These are phyloP conservation scores for Microsporum audouinii DNA, from an alignment of 2,329 filamentous ascomycete genomes.

Conservation along the genomic window DNA sequence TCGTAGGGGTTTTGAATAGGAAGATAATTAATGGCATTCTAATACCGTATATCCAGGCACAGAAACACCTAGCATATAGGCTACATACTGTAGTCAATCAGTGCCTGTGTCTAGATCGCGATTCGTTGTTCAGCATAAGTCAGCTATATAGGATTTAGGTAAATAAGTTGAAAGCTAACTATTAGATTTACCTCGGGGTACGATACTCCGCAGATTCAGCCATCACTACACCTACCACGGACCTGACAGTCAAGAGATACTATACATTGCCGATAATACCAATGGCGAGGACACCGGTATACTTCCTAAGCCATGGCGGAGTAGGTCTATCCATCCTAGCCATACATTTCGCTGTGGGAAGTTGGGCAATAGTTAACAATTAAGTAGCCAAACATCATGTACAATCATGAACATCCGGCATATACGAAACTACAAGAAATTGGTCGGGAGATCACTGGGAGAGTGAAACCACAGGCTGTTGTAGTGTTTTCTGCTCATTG, in stretches of 20 bases:
- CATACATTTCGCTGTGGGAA: background rate
- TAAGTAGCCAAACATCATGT: conserved; percentile 51
- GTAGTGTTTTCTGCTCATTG: conserved; percentile 71
- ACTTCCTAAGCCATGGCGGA: conserved; percentile 43
- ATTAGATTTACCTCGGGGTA: too few species aligned
- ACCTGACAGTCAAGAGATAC: too few species aligned
- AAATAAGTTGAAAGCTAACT: too few species aligned
- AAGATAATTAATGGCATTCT: background rate
- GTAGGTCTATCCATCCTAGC: conserved; percentile 17
- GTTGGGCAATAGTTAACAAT: too few species aligned
- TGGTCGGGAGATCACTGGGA: conserved; percentile 57
- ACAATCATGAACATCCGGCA: conserved; percentile 56
- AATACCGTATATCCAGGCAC: background rate
- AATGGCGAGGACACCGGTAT: conserved; percentile 36
- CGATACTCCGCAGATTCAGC: too few species aligned
- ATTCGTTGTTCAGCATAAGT: too few species aligned
- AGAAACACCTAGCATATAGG: background rate
- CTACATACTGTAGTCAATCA: background rate
- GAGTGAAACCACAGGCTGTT: conserved; percentile 59
- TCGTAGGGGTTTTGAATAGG: background rate
- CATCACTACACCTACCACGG: too few species aligned
- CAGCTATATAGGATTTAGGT: too few species aligned
- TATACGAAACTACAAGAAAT: conserved; percentile 53
- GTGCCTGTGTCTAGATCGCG: background rate
- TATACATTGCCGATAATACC: background rate